Conservation (phyloP, 148 eudicot genomes). For the Chenopodium suecicum region DNA sequence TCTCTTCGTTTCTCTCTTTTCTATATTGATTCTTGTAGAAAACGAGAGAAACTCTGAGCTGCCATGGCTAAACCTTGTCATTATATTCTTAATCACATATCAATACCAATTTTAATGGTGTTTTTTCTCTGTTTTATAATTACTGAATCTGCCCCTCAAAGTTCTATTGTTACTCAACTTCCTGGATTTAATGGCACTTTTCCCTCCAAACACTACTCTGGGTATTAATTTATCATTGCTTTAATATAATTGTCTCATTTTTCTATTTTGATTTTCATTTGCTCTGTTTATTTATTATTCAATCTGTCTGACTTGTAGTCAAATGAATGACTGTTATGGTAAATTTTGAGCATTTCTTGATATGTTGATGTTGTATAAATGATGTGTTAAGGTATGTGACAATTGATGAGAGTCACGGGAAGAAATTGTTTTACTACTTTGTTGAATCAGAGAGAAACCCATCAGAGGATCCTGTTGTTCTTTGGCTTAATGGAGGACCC, state of each 20-base stretch:
- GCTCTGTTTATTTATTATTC: neutral
- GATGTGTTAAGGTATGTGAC: conserved; percentile 65
- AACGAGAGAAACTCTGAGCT: conserved; percentile 7
- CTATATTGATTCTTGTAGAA: neutral
- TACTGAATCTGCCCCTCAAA: conserved; percentile 66
- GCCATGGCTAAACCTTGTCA: conserved; percentile 15
- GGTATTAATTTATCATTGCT: conserved; percentile 40
- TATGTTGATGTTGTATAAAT: neutral
- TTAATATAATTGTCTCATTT: neutral
- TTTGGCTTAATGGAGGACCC: conserved; percentile 62
- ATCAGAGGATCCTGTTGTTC: conserved; percentile 44
- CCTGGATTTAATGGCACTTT: conserved; percentile 85
- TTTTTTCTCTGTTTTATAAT: conserved; percentile 21
- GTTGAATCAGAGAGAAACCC: conserved; percentile 48
- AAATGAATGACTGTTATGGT: neutral
- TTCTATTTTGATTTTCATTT: neutral
- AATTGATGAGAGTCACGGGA: conserved; percentile 66
- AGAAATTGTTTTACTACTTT: conserved; percentile 71
- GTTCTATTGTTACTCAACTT: conserved; percentile 55
- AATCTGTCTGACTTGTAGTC: neutral
- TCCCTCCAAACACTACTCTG: conserved; percentile 85
- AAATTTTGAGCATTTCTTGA: neutral
- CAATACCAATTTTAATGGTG: neutral
- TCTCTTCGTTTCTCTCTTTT: neutral
- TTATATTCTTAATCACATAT: neutral